A percentile compares a stretch with the other conserved stretches of the same genome.
phyloP scores from a whole-genome alignment of 768 basidiomycete genomes.

The Cystobasidium onofrii region DNA sequence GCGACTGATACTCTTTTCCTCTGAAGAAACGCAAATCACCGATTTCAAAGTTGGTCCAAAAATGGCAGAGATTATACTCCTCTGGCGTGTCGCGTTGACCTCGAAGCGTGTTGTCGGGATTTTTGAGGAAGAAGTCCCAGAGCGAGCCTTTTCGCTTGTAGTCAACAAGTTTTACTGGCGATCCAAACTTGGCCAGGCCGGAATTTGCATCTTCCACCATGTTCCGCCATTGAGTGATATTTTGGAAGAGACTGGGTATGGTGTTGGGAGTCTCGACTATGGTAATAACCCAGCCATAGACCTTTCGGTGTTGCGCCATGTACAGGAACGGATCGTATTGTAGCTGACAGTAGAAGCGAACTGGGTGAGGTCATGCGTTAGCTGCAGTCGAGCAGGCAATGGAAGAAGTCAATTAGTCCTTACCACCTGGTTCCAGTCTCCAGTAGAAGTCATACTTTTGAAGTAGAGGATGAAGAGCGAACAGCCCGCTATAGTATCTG shows the following conservation, averaged over 20 bases:
- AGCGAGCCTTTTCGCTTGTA: neutral
- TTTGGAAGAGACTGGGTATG: conserved; percentile 15
- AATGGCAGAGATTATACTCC: conserved; percentile 27
- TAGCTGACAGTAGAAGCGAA: conserved; percentile 64
- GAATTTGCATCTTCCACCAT: neutral
- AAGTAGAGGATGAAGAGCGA: conserved; percentile 70
- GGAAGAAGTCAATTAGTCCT: too few relatives aligned
- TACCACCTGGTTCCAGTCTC: conserved; percentile 60
- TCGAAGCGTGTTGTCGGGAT: neutral
- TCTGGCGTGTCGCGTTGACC: neutral
- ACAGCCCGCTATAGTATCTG: conserved; percentile 58
- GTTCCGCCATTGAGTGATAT: conserved; percentile 1
- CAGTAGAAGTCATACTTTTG: conserved; percentile 77
- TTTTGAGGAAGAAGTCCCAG: conserved; percentile 17
- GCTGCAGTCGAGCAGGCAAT: neutral
- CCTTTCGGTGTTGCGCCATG: conserved; percentile 74
- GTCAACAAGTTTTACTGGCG: conserved; percentile 1
- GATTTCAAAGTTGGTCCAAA: conserved; percentile 93
- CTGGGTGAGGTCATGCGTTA: too few relatives aligned
- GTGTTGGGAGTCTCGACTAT: conserved; percentile 52
- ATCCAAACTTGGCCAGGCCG: neutral
- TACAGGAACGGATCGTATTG: conserved; percentile 59
- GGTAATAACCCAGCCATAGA: conserved; percentile 76
- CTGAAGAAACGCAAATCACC: conserved; percentile 77
- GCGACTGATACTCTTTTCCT: conserved; percentile 51